A percentile compares a stretch with the other conserved stretches of the same genome.
These are phyloP conservation scores for Lentinula detonsa DNA, from an alignment of 768 basidiomycete genomes.

Conservation along the genomic window DNA sequence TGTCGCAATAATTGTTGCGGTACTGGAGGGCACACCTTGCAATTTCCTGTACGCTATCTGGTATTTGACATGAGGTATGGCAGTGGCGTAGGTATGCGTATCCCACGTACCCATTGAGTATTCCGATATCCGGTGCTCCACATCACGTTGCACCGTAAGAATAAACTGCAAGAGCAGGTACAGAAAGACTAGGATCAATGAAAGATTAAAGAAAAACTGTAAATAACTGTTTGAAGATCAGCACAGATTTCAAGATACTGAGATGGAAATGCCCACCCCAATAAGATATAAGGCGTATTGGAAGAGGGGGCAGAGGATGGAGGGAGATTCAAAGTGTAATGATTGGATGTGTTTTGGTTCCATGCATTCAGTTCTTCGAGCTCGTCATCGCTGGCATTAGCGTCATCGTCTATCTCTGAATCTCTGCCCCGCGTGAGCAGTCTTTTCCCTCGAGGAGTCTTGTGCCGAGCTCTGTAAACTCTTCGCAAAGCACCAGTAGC, in stretches of 20 bases:
- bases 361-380: constrained; percentile 24
- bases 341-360: constrained; percentile 60
- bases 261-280: constrained; percentile 56
- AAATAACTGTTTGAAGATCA: constrained; percentile 56
- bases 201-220: constrained; percentile 91
- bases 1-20: constrained; percentile 79
- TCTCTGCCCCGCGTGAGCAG: constrained; percentile 18
- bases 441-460: constrained; percentile 26
- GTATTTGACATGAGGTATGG: neutral
- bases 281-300: constrained; percentile 74
- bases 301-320: constrained; percentile 43
- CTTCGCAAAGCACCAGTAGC: constrained; percentile 62
- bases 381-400: constrained; percentile 45
- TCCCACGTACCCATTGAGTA: constrained; percentile 73
- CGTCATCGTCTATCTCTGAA: constrained; percentile 31
- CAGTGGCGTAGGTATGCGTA: neutral
- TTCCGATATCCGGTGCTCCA: constrained; percentile 80
- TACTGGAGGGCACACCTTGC: constrained; percentile 76
- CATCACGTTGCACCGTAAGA: constrained; percentile 84
- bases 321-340: constrained; percentile 81
- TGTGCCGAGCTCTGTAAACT: constrained; percentile 58
- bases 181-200: constrained; percentile 70
- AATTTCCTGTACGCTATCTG: constrained; percentile 92
- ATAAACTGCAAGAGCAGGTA: constrained; percentile 86
- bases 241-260: constrained; percentile 2